Conservation (phyloP, 768 basidiomycete species). For the Hemileccinum rubropunctum region DNA sequence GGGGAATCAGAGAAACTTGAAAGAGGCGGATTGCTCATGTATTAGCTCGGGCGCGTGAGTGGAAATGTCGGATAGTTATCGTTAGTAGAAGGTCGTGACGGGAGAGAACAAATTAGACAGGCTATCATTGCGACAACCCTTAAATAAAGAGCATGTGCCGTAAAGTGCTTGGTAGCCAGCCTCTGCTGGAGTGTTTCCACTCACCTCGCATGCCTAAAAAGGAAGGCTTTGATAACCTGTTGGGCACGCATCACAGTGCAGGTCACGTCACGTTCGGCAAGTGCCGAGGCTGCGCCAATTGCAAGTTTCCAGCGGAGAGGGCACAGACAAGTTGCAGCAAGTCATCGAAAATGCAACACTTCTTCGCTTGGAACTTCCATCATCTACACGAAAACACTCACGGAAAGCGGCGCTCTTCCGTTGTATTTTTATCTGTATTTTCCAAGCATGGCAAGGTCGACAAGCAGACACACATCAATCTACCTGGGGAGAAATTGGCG, state of each 20-base stretch:
- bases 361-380: conserved; percentile 35
- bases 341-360: conserved; percentile 25
- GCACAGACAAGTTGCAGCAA: conserved; percentile 19
- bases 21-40: conserved; percentile 19
- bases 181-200: not conserved
- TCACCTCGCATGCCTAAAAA: conserved; percentile 20
- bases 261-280: conserved; percentile 28
- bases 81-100: conserved; percentile 13
- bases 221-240: conserved; percentile 19
- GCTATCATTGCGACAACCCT: not conserved
- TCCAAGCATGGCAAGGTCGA: conserved; percentile 1
- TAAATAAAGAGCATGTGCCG: conserved; percentile 24
- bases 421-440: conserved; percentile 5
- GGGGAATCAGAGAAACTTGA: conserved; percentile 18
- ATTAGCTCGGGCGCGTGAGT: conserved; percentile 1
- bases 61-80: conserved; percentile 3
- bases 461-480: not conserved
- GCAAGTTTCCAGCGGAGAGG: conserved; percentile 21
- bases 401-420: not conserved
- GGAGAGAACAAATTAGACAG: not conserved
- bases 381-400: conserved; percentile 18
- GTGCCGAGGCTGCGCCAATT: conserved; percentile 21
- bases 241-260: conserved; percentile 8
- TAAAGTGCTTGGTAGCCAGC: conserved; percentile 9
- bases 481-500: not conserved